phyloP scores from a whole-genome alignment of 2,329 filamentous ascomycete species.

The Emmonsiellopsis sp. region DNA sequence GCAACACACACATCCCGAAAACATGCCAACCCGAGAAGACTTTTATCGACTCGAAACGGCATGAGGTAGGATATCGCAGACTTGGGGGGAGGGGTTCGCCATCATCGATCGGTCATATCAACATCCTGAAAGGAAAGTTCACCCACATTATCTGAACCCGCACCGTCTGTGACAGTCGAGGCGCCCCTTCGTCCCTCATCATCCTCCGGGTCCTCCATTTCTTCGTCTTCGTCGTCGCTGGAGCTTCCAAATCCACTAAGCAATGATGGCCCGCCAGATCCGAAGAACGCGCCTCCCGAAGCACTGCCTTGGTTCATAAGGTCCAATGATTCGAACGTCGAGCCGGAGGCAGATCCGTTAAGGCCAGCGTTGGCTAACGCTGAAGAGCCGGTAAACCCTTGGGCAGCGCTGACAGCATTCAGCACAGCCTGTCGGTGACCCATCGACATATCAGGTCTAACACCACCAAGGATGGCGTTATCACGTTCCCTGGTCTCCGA shows the following conservation, averaged over 20 bases:
- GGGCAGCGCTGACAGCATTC: constrained; percentile 49
- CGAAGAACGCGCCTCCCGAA: constrained; percentile 63
- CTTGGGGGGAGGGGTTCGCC: neutral
- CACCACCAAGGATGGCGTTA: constrained; percentile 94
- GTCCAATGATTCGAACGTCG: constrained; percentile 51
- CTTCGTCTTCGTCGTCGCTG: constrained; percentile 93
- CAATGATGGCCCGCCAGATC: constrained; percentile 55
- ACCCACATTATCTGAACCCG: constrained; percentile 57
- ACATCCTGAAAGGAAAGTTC: constrained; percentile 52
- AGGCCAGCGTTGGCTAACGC: constrained; percentile 74
- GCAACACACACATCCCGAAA: constrained; percentile 11
- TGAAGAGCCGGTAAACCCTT: constrained; percentile 52
- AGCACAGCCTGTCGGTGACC: constrained; percentile 64
- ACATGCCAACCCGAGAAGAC: neutral
- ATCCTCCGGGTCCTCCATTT: constrained; percentile 60
- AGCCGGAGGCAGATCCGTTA: constrained; percentile 51
- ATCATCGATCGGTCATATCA: constrained; percentile 51
- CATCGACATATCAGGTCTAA: constrained; percentile 81
- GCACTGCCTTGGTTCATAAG: constrained; percentile 56
- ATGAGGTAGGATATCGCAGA: neutral
- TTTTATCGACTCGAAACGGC: neutral
- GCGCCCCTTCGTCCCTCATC: constrained; percentile 46
- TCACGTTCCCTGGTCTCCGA: constrained; percentile 91
- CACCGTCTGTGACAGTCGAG: constrained; percentile 33
- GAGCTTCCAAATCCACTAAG: constrained; percentile 89